Evolutionary conservation across 2,329 filamentous ascomycete species (phyloP), one percentile per base, ranked within the genome.

Genomic region (Alternaria conjuncta): DNA sequence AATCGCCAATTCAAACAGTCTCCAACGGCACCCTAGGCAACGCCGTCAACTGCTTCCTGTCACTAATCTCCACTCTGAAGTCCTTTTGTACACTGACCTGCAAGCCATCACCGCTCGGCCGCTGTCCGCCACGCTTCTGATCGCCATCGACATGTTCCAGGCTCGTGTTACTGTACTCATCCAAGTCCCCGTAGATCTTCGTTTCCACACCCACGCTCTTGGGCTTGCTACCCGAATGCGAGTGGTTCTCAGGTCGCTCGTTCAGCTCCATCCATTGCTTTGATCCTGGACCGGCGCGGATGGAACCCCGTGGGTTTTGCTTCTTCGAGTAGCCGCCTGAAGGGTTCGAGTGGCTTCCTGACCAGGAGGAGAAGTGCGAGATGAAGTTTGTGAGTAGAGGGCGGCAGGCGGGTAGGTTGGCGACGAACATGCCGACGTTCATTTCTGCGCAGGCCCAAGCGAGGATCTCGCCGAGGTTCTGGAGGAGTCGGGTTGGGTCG

Each of bases 381-480:
- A 59, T 59, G 23, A 41, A 23, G 44, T 59, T 32, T 46, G 57
- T 62, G 43, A 62, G 60, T 6, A 62, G 8, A 4, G 60, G 60
- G 15, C 57, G 60, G 60, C 60, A 62, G 13, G 60, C 60, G 10
- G 60, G 60, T 3, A 59, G 60, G 6, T 59, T 62, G 6, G 60
- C 60, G 23, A 62, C 60, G 43, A 62, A 55, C 60, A 62, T 62
- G 41, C 55, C 60, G 30, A 62, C 60, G 49, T 62, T 62, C 60
- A 62, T 59, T 43, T 62, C 60, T 18, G 60, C 60, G 6, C 47
- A 54, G 10, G 60, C 60, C 60, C 60, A 62, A 12, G 55, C 60
- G 30, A 62, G 60, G 23, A 62, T 62, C 7, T 36, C 49, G 30
- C 47, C n/a, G 15, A 62, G 55, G 36, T 62, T 62, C 15, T 44